Percentiles rank a stretch among this genome's conserved stretches.
phyloP scores from a whole-genome alignment of 768 basidiomycete species.

The Amanita pallidorosea region DNA sequence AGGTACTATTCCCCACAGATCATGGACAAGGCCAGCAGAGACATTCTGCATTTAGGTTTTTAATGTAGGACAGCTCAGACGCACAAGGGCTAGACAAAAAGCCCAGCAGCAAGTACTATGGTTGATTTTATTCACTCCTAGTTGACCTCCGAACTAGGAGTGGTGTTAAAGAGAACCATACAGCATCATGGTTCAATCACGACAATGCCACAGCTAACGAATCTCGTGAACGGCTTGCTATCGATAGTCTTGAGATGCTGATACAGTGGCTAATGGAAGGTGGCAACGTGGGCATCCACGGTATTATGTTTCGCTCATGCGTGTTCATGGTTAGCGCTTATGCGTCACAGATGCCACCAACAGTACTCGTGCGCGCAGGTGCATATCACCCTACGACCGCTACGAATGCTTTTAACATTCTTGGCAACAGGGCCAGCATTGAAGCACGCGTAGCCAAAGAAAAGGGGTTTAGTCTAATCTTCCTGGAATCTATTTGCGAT shows the following conservation, averaged over 20 bases:
- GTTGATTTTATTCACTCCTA: background rate
- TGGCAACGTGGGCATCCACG: slow-evolving; percentile 96
- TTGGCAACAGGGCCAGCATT: slow-evolving; percentile 57
- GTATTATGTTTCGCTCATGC: slow-evolving; percentile 26
- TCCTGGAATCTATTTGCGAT: slow-evolving; percentile 91
- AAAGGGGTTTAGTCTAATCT: slow-evolving; percentile 80
- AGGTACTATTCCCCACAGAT: slow-evolving; percentile 31
- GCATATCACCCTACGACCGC: background rate
- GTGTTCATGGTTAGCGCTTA: background rate
- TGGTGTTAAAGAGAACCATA: slow-evolving; percentile 86
- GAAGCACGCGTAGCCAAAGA: slow-evolving; percentile 77
- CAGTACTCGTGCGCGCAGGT: slow-evolving; percentile 71
- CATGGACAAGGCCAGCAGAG: background rate
- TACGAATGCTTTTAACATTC: background rate
- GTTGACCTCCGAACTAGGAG: slow-evolving; percentile 30
- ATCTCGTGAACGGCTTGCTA: slow-evolving; percentile 72
- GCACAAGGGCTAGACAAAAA: slow-evolving; percentile 73
- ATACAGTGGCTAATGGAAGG: slow-evolving; percentile 93
- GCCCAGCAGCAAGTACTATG: slow-evolving; percentile 50
- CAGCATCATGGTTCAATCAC: slow-evolving; percentile 82
- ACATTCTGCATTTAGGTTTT: slow-evolving; percentile 57
- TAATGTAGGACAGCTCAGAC: slow-evolving; percentile 92
- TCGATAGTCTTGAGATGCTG: slow-evolving; percentile 89
- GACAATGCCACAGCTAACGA: slow-evolving; percentile 69
- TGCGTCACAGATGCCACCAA: slow-evolving; percentile 81